Evolutionary conservation across 2,329 filamentous ascomycete species (phyloP), one percentile per base, ranked within the genome.

Genomic region (Alternaria gansuensis): DNA sequence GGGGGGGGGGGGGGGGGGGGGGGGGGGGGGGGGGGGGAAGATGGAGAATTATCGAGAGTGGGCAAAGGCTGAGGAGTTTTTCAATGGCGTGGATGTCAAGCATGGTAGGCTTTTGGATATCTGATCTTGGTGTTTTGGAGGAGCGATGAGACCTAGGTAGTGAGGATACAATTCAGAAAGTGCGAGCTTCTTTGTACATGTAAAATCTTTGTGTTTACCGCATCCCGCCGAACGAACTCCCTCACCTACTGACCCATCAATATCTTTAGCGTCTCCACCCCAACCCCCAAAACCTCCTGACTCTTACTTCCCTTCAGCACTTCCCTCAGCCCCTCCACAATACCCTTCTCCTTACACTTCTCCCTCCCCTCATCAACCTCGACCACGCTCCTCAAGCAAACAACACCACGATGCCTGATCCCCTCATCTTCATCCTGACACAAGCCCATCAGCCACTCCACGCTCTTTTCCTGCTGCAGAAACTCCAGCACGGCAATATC

Each of bases 361-460:
- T 70, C 65, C n/a, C 65, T 41, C 0, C 72, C 77, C 53, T 63
- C 64, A 56, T 83, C 79, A 0, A 87, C 82, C 13, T 89, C 86
- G 1, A 92, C 82, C 72, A 97, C 81, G 73, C 96, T 96, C 62
- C 87, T 83, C 14, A 95, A 75, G 57, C 89, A 87, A 26, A 94
- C 92, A 1, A 90, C 85, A 0, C 92, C 95, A 7, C 95, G 82
- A 73, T 88, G 84, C 57, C 87, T 81, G 57, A 93, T 72, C 68
- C 90, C 88, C 53, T 84, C 84, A 5, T 90, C 86, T 28, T 83
- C 82, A 64, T 97, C 92, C 14, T 82, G 81, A 70, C 92, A 96
- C 72, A 98, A 79, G 0, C 84, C 87, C n/a, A 99, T 77, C n/a
- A 98, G 70, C n/a, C 92, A 86, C 61, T 88, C 83, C 4, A 95